Evolutionary conservation across 176 grass and related monocot genomes (phyloP).

Genomic region (Oryza coarctata): DNA sequence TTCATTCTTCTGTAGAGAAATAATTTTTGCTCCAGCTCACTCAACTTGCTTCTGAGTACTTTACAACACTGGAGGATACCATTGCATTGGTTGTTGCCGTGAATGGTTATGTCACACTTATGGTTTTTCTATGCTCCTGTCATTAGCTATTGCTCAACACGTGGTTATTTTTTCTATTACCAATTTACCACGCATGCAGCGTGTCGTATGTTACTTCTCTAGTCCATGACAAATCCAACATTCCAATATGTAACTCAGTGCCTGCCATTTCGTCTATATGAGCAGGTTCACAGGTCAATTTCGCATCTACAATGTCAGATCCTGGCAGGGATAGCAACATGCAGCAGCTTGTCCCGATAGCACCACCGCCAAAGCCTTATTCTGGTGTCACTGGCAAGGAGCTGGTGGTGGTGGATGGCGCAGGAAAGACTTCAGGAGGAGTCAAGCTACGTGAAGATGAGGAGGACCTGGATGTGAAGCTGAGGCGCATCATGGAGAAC

Average conservation of each 20-base stretch:
- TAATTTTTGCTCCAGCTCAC: too few relatives aligned
- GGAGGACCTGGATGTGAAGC: constrained; percentile 92
- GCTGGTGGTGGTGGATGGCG: constrained; percentile 44
- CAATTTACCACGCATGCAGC: not conserved
- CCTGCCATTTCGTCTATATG: not conserved
- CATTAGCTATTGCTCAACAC: not conserved
- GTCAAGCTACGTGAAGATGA: constrained; percentile 82
- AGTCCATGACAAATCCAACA: too few relatives aligned
- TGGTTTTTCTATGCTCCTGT: not conserved
- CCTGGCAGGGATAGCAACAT: constrained; percentile 49
- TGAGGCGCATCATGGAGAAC: constrained; percentile 89
- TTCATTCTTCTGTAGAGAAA: too few relatives aligned
- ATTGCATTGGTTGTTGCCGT: too few relatives aligned
- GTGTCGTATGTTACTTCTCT: not conserved
- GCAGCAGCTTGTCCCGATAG: constrained; percentile 54
- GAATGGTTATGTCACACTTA: not conserved
- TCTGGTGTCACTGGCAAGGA: constrained; percentile 43
- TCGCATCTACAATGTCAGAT: constrained; percentile 33
- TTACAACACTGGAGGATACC: too few relatives aligned
- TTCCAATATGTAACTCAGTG: not conserved
- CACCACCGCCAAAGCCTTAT: constrained; percentile 25
- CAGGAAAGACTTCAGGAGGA: constrained; percentile 41
- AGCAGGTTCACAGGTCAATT: not conserved
- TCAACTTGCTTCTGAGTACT: too few relatives aligned
- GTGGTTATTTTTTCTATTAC: not conserved